Base-by-base conservation (phyloP, 2,329 filamentous ascomycete species). In the Trichoderma guizhouense region DNA sequence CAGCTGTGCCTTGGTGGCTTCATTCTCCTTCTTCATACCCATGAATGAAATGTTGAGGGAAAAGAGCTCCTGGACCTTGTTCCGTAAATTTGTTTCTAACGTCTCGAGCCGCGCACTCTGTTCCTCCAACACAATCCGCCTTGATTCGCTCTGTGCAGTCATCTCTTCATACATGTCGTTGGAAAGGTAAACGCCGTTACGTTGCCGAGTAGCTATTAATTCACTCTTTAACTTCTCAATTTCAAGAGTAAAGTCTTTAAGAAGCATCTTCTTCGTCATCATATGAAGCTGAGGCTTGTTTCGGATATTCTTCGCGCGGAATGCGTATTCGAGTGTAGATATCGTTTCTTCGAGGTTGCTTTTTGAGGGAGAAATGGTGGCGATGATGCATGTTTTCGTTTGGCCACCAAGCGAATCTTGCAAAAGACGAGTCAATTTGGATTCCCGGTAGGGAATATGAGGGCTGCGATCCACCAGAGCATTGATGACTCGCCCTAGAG, bases 361-460 rank as follows among this genome's bases (percentile, higher is more conserved):
- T 81, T 96, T 97, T 8, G 95, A 94, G 1, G 96, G 95, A 3
- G 96, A 98, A 53, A 99, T 88, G 0, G 96, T 99, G 7, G 96
- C 96, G 78, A 99, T 98, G 75, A 99, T 99, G 84, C 96, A 99
- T 0, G 96, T 99, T 80, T 99, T 99, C 1, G 97, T 99, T 67
- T 92, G 90, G 3, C 96, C 96, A 73, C 96, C 96, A 0, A 99
- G 88, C 0, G 97, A 99, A 80, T 99, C 97, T 90, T 99, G 97
- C 24, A 99, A 85, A 5, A 99, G 85, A 24, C 96, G 90, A 2
- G 96, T 99, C 77, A 99, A 89, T 81, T 99, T 99, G 2, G 96
- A 99, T 82, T 99, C 97, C 77, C 96, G 88, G 81, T 90, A 90
- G 1, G 96, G 97, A 75, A 99, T 98, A 78, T 99, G 96, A 0